Conservation (phyloP, 2,329 filamentous ascomycete species). For the Colletotrichum phormii region DNA sequence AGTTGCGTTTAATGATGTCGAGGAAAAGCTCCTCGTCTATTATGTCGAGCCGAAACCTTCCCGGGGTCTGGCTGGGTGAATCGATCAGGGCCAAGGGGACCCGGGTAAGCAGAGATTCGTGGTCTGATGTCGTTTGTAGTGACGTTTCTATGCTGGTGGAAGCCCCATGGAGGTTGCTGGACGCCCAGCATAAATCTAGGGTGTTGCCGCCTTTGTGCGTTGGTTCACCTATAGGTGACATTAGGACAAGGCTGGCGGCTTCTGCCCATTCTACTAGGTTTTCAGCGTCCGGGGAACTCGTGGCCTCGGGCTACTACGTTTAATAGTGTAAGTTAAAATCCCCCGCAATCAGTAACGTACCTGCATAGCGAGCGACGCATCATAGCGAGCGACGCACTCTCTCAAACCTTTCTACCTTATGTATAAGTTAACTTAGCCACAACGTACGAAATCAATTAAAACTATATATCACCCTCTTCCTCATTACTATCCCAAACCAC, state of each 20-base stretch:
- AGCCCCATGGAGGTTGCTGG: neutral
- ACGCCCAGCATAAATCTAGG: neutral
- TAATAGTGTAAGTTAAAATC: conserved; percentile 3
- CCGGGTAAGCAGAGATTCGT: conserved; percentile 4
- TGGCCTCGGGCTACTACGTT: neutral
- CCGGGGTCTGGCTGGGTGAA: neutral
- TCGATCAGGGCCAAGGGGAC: conserved; percentile 1
- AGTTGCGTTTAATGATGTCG: too few species aligned
- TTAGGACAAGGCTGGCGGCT: neutral
- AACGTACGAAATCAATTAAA: too few species aligned
- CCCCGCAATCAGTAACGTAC: neutral
- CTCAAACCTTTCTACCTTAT: too few species aligned
- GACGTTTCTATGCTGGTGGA: conserved; percentile 4
- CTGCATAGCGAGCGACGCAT: too few species aligned
- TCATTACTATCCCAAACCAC: too few species aligned
- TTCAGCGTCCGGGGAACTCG: neutral
- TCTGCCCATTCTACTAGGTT: conserved; percentile 2
- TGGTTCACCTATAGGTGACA: neutral
- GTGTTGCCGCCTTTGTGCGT: neutral
- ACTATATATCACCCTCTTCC: too few species aligned
- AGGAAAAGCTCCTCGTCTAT: too few species aligned
- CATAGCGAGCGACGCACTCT: too few species aligned
- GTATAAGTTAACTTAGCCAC: too few species aligned
- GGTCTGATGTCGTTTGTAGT: neutral
- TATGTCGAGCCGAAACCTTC: neutral